Conservation (phyloP, 805 yeast species). For the Candida peoriensis region DNA sequence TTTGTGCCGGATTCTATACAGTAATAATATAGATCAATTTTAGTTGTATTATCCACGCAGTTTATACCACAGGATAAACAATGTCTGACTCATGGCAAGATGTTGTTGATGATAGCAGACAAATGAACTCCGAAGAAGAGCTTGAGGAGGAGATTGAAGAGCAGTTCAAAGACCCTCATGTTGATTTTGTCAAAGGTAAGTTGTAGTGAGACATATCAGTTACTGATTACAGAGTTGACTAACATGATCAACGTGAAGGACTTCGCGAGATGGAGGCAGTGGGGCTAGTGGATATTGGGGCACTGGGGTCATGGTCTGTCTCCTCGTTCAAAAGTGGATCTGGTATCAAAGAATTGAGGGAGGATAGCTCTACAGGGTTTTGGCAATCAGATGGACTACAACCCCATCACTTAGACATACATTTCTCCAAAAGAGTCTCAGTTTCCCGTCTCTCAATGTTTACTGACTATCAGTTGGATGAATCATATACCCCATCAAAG, state of each 20-base stretch:
- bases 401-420: constrained; percentile 79
- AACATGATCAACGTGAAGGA: constrained; percentile 29
- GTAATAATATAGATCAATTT: too few species aligned
- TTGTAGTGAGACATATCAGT: not conserved
- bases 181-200: constrained; percentile 18
- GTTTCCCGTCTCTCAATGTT: constrained; percentile 66
- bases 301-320: constrained; percentile 78
- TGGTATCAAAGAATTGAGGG: constrained; percentile 67
- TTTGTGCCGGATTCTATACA: too few species aligned
- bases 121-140: constrained; percentile 1
- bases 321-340: constrained; percentile 71
- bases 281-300: constrained; percentile 71
- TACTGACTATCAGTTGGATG: constrained; percentile 69
- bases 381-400: constrained; percentile 97
- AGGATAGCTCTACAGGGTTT: constrained; percentile 63
- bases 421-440: constrained; percentile 71
- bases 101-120: constrained; percentile 14
- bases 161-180: constrained; percentile 8
- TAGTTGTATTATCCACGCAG: too few species aligned
- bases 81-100: constrained; percentile 30
- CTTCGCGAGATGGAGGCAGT: constrained; percentile 48
- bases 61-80: not conserved
- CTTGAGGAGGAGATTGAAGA: constrained; percentile 5
- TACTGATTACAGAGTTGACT: not conserved
- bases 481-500: constrained; percentile 85